Evolutionary conservation across 2,329 filamentous ascomycete genomes (phyloP), one percentile per base, ranked within the genome.

Genomic region (Stagonosporopsis cucurbitacearum): DNA sequence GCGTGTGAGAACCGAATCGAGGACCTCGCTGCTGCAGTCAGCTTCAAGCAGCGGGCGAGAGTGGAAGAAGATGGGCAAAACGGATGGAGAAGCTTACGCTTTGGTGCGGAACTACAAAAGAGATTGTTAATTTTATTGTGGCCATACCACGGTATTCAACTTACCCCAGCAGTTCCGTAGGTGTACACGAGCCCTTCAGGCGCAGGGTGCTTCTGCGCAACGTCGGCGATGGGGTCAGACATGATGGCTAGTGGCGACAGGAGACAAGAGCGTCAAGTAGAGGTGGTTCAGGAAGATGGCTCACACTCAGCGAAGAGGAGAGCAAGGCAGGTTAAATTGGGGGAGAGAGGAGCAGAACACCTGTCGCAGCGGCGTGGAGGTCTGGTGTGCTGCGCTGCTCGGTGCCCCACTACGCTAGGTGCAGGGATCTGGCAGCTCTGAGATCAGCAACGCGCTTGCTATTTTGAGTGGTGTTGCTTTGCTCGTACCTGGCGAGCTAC

Each of bases 1-100:
- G 42, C 93, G 89, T 79, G 94, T 97, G 66, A 96, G 86, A 62
- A 99, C 92, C 32, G 92, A 95, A 73, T 96, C 91, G 69, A 98
- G 89, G 53, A 96, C 85, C 69, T 92, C 88, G 56, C 84, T 86
- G 69, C 59, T 50, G 57, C 56, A 30, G 63, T 75, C 71, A 74
- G 79, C 66, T 63, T 63, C 64, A 66, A 66, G 65, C 55, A 25
- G 36, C 35, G 37, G 25, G 5, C 25, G n/a, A 8, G n/a, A n/a
- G 2, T 25, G 20, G 25, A 25, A 7, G 15, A 25, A 15, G 11
- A 32, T 12, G 6, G 23, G n/a, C 32, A 35, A 7, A 6, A 13
- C 2, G 7, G 28, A 25, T 2, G 58, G 50, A 47, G 54, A 58
- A 74, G 17, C 83, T 77, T 81, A 88, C 85, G 86, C 86, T 79